A percentile compares a stretch with the other conserved stretches of the same genome.
Conservation (phyloP, 768 basidiomycete genomes). For the Phaeolepiota aurea region DNA sequence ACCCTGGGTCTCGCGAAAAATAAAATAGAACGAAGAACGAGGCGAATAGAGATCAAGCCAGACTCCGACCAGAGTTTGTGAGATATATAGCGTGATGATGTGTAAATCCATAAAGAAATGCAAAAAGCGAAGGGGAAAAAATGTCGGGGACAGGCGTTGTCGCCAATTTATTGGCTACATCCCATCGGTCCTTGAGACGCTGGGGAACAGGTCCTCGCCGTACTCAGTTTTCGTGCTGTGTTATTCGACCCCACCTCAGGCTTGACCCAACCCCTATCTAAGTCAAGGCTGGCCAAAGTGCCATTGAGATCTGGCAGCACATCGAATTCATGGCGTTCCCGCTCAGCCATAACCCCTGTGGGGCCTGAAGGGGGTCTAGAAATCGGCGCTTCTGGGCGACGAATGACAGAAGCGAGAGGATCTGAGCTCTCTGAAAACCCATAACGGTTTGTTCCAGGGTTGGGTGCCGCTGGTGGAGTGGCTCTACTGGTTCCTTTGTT, state of each 20-base stretch:
- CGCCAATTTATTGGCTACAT: not conserved
- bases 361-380: slow-evolving; percentile 49
- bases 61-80: slow-evolving; percentile 19
- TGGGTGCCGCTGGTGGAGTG: slow-evolving; percentile 24
- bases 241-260: slow-evolving; percentile 10
- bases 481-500: slow-evolving; percentile 8
- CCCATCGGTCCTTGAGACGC: not conserved
- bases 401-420: slow-evolving; percentile 28
- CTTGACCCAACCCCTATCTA: slow-evolving; percentile 35
- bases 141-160: not conserved
- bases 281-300: slow-evolving; percentile 65
- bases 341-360: slow-evolving; percentile 14
- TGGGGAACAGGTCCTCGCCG: slow-evolving; percentile 9
- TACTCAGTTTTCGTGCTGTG: slow-evolving; percentile 8
- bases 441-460: slow-evolving; percentile 37
- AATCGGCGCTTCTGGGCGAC: slow-evolving; percentile 38
- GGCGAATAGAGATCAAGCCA: slow-evolving; percentile 8
- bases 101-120: slow-evolving; percentile 19
- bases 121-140: not conserved
- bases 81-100: slow-evolving; percentile 24
- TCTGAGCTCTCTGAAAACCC: slow-evolving; percentile 36
- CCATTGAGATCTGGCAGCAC: slow-evolving; percentile 65
- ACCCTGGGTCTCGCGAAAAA: not conserved
- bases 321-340: slow-evolving; percentile 35
- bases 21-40: slow-evolving; percentile 3